These are phyloP conservation scores for Diaporthe capsici DNA, from an alignment of 2,329 filamentous ascomycete species.

Conservation along the genomic window DNA sequence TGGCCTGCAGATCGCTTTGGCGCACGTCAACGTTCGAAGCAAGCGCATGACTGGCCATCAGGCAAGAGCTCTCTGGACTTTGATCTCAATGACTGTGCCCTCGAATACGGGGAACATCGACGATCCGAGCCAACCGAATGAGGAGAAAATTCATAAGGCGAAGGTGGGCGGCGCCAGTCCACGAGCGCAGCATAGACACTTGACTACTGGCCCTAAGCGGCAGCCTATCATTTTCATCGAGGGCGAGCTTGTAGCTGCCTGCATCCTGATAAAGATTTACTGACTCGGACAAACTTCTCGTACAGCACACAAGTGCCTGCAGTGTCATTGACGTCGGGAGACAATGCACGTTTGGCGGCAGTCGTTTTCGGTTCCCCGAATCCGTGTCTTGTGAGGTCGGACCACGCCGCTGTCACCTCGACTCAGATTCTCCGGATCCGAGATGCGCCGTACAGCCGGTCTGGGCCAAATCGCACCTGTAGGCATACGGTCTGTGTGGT, in stretches of 20 bases:
- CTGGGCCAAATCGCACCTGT: background rate
- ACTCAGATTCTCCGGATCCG: background rate
- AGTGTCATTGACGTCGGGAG: slow-evolving; percentile 15
- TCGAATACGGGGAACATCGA: background rate
- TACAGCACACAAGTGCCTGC: background rate
- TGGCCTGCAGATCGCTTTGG: slow-evolving; percentile 39
- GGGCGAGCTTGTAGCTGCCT: slow-evolving; percentile 24
- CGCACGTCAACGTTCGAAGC: background rate
- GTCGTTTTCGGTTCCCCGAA: slow-evolving; percentile 1
- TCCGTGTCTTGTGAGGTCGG: background rate
- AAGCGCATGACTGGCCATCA: slow-evolving; percentile 29
- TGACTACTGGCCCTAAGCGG: background rate
- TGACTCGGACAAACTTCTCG: slow-evolving; percentile 23
- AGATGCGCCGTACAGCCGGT: background rate
- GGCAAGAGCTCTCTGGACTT: background rate
- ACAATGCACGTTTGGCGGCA: background rate
- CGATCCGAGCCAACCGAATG: slow-evolving; percentile 17
- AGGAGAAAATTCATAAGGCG: background rate
- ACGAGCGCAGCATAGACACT: slow-evolving; percentile 16
- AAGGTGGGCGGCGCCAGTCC: slow-evolving; percentile 1
- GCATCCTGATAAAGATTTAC: slow-evolving; percentile 7
- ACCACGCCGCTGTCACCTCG: background rate
- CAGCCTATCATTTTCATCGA: slow-evolving; percentile 6
- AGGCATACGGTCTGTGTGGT: background rate
- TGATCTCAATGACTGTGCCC: background rate